Evolutionary conservation across 768 basidiomycete genomes (phyloP).

Genomic region (Hebeloma cylindrosporum): DNA sequence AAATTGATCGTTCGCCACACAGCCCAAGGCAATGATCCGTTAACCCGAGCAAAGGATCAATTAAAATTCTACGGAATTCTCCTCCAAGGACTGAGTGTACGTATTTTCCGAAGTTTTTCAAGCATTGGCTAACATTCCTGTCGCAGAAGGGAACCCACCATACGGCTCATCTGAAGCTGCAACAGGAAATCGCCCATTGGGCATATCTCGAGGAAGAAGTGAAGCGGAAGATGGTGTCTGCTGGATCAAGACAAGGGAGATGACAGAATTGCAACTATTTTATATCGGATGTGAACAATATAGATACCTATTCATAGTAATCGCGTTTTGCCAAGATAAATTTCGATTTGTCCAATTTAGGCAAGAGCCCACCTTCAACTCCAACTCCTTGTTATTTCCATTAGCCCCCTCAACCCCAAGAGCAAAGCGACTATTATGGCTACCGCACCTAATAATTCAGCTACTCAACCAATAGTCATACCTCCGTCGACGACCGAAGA

Average conservation of each 20-base stretch:
- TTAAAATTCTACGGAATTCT: conserved; percentile 74
- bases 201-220: conserved; percentile 83
- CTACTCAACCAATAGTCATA: conserved; percentile 32
- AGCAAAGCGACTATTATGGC: conserved; percentile 13
- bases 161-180: conserved; percentile 80
- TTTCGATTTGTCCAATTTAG: too few relatives aligned
- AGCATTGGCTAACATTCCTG: conserved; percentile 2
- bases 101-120: conserved; percentile 26
- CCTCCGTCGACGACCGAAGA: conserved; percentile 57
- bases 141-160: conserved; percentile 63
- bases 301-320: too few relatives aligned
- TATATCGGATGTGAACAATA: not conserved
- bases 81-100: conserved; percentile 73
- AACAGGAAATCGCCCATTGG: conserved; percentile 87
- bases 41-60: conserved; percentile 65
- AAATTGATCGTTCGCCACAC: conserved; percentile 77
- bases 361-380: too few relatives aligned
- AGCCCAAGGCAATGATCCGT: conserved; percentile 58
- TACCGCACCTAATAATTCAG: conserved; percentile 15
- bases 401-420: not conserved
- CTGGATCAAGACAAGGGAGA: conserved; percentile 27
- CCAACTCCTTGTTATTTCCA: too few relatives aligned
- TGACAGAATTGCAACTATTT: not conserved
- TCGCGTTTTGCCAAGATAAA: too few relatives aligned
- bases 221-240: conserved; percentile 53